These are phyloP conservation scores for Haplographium delicatum DNA, from an alignment of 495 filamentous ascomycete species.

Conservation along the genomic window DNA sequence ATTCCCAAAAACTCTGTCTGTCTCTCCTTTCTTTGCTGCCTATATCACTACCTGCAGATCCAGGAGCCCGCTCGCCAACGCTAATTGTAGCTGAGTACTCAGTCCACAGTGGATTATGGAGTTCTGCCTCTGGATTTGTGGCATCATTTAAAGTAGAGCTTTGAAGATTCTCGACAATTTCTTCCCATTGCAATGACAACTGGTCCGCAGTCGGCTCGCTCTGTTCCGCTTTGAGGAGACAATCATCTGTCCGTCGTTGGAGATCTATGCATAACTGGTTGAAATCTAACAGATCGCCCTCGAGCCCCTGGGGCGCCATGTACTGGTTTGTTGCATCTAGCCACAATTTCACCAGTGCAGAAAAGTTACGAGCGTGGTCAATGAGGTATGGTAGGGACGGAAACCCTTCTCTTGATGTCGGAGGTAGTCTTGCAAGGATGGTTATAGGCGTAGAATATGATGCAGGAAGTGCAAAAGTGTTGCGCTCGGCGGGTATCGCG, in stretches of 20 bases:
- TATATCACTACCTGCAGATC: slow-evolving; percentile 20
- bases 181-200: slow-evolving; percentile 19
- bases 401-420: slow-evolving; percentile 84
- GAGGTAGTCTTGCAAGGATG: slow-evolving; percentile 78
- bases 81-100: slow-evolving; percentile 14
- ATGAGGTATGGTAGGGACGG: slow-evolving; percentile 92
- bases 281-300: slow-evolving; percentile 64
- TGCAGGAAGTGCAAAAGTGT: slow-evolving; percentile 62
- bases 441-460: slow-evolving; percentile 91
- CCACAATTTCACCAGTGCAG: slow-evolving; percentile 86
- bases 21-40: slow-evolving; percentile 13
- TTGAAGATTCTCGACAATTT: slow-evolving; percentile 19
- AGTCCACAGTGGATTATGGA: slow-evolving; percentile 16
- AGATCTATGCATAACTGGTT: slow-evolving; percentile 69
- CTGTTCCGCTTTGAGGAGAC: slow-evolving; percentile 63
- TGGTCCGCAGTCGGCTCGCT: slow-evolving; percentile 35
- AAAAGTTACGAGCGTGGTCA: slow-evolving; percentile 83
- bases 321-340: slow-evolving; percentile 48
- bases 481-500: slow-evolving; percentile 66
- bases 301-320: slow-evolving; percentile 41
- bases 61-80: slow-evolving; percentile 5
- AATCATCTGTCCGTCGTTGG: slow-evolving; percentile 67
- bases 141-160: slow-evolving; percentile 14
- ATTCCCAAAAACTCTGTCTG: slow-evolving; percentile 25
- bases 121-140: slow-evolving; percentile 5